Base-by-base conservation (phyloP, 2,329 filamentous ascomycete genomes). In the Apiospora malaysiana region DNA sequence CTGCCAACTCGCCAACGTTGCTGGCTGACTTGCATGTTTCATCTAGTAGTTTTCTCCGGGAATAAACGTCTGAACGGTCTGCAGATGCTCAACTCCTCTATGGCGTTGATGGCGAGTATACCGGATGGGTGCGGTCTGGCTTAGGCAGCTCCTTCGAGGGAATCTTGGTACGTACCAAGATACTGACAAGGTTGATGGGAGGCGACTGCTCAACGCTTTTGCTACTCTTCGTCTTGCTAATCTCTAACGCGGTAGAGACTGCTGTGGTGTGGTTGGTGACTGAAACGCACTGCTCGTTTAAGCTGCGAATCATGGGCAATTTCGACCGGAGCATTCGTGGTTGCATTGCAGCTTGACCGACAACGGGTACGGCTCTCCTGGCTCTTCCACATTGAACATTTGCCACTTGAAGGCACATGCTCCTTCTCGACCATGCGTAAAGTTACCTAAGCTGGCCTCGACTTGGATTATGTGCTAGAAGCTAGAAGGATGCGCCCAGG, bases 401-500 rank as follows among this genome's bases (percentile, higher is more conserved):
- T 40, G 56, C 56, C 56, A 63, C 56, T 63, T 23, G 18, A 63
- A n/a, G 56, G 40, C 32, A n/a, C 32, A 40, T 63, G 9, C 32
- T 63, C 32, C 32, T 63, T 18, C 21, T 1, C 9, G 56, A 63
- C 32, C 9, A 40, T 40, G 56, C 32, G 56, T 63, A 21, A 40
- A 63, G 56, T 63, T 40, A 63, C 56, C 37, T 63, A 63, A 63
- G 56, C 56, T 40, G 56, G 56, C 16, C 18, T 63, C 21, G 56
- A 32, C 56, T 40, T 63, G 32, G 9, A 40, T 63, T 4, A 40
- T n/a, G 32, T n/a, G n/a, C n/a, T n/a, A n/a, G n/a, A n/a, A n/a
- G n/a, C 21, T 40, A 40, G 27, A 40, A 63, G 56, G 56, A 63
- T 40, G 56, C 32, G 32, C 32, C 56, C 32, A 40, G 27, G 56